Conservation (phyloP, 1,139 yeast genomes). For the Debaryomyces sp. region DNA sequence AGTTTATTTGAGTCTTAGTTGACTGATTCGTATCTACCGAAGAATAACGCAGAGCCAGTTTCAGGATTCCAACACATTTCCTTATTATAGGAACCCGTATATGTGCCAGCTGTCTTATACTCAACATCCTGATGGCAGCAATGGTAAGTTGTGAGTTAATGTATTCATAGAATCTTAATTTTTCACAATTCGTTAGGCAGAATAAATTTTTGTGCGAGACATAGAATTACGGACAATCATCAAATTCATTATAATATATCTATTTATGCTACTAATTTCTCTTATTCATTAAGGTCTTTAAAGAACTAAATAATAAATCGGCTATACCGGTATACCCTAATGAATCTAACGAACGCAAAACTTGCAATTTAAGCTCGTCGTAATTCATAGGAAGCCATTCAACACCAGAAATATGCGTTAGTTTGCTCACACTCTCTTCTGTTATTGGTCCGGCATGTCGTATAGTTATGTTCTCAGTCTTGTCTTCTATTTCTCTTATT, state of each 20-base stretch:
- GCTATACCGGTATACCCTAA: constrained; percentile 47
- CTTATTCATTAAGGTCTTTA: constrained; percentile 41
- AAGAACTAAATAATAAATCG: constrained; percentile 47
- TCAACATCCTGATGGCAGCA: neutral
- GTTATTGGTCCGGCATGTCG: constrained; percentile 52
- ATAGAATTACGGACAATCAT: neutral
- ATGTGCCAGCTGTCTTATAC: neutral
- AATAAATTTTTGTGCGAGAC: neutral
- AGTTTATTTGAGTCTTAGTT: neutral
- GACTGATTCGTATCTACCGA: neutral
- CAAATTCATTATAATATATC: neutral
- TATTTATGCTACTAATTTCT: constrained; percentile 11
- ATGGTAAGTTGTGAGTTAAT: neutral
- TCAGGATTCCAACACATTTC: neutral
- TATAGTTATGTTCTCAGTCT: constrained; percentile 23
- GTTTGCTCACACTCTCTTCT: constrained; percentile 28
- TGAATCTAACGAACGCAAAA: constrained; percentile 36
- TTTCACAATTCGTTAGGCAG: neutral
- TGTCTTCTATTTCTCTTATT: constrained; percentile 52
- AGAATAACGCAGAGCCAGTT: neutral
- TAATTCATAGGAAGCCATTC: constrained; percentile 35
- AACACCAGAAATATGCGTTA: constrained; percentile 21
- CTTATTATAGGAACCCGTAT: neutral
- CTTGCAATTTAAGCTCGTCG: constrained; percentile 41
- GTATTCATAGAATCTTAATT: neutral